Conservation (phyloP, 192 early-diverging fungal species). For the Blastocladiella britannica region DNA sequence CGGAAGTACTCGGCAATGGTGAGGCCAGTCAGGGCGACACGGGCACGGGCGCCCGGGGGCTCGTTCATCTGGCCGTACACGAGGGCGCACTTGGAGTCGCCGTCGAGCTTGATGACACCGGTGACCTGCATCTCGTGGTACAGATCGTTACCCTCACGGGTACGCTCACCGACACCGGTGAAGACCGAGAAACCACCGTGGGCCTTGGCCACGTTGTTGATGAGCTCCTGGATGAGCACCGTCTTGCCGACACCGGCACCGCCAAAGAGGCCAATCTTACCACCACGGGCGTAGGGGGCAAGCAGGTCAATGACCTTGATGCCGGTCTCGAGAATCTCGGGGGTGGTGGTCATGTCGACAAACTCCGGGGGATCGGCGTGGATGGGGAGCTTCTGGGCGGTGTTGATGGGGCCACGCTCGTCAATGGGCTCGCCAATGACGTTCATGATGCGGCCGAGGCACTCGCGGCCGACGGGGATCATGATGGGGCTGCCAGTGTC, state of each 20-base stretch:
- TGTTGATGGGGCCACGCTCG: conserved; percentile 85
- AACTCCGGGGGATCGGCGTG: conserved; percentile 84
- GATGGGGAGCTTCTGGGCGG: conserved; percentile 71
- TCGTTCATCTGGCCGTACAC: conserved; percentile 99
- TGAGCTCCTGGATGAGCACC: conserved; percentile 96
- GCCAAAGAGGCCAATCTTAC: conserved; percentile 97
- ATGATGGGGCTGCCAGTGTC: conserved; percentile 87
- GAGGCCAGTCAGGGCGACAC: conserved; percentile 90
- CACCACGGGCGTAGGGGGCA: conserved; percentile 89
- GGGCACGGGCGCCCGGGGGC: conserved; percentile 94
- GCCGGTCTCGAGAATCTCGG: conserved; percentile 88
- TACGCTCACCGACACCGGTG: conserved; percentile 96
- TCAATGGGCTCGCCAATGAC: conserved; percentile 97
- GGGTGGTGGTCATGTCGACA: conserved; percentile 83
- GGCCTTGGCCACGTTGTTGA: conserved; percentile 98
- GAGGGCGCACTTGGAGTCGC: conserved; percentile 81
- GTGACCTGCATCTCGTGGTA: conserved; percentile 96
- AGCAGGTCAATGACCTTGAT: conserved; percentile 98
- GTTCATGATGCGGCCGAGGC: conserved; percentile 95
- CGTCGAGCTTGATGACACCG: conserved; percentile 89
- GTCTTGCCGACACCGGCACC: conserved; percentile 99
- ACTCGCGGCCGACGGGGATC: conserved; percentile 82
- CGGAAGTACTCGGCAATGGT: conserved; percentile 99
- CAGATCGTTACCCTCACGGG: conserved; percentile 97
- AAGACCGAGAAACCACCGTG: conserved; percentile 98